phyloP scores from a whole-genome alignment of 305 asterid genomes.

The Fraxinus albicans region DNA sequence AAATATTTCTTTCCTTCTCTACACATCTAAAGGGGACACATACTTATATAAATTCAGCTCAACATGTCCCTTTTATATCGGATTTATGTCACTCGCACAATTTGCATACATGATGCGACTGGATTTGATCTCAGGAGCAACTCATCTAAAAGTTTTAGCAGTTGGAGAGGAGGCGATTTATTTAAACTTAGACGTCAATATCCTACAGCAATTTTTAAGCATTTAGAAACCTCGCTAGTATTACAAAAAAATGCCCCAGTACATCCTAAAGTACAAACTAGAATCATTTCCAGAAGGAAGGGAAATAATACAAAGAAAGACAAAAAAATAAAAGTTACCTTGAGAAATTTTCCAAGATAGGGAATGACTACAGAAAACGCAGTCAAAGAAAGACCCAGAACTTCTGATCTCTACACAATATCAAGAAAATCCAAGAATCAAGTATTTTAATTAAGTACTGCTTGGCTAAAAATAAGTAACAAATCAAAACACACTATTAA shows the following conservation, averaged over 20 bases:
- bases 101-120: background rate
- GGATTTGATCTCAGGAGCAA: background rate
- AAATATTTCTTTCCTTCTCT: no score
- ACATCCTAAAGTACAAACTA: conserved; percentile 7
- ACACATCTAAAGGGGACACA: background rate
- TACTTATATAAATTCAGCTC: background rate
- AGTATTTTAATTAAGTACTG: background rate
- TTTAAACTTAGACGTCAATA: background rate
- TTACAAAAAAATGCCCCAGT: background rate
- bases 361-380: conserved; percentile 77
- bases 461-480: background rate
- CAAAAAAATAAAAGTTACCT: conserved; percentile 39
- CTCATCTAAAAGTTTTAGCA: background rate
- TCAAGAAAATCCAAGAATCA: conserved; percentile 8
- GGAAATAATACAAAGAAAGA: background rate
- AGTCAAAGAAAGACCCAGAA: conserved; percentile 75
- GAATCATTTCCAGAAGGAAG: background rate
- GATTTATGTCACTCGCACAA: background rate
- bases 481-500: background rate
- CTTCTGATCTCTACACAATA: conserved; percentile 67
- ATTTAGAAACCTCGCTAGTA: background rate
- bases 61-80: background rate
- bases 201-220: background rate
- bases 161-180: background rate
- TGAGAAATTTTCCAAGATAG: conserved; percentile 77